Conservation (phyloP, 805 yeast genomes). For the Torulaspora indica region DNA sequence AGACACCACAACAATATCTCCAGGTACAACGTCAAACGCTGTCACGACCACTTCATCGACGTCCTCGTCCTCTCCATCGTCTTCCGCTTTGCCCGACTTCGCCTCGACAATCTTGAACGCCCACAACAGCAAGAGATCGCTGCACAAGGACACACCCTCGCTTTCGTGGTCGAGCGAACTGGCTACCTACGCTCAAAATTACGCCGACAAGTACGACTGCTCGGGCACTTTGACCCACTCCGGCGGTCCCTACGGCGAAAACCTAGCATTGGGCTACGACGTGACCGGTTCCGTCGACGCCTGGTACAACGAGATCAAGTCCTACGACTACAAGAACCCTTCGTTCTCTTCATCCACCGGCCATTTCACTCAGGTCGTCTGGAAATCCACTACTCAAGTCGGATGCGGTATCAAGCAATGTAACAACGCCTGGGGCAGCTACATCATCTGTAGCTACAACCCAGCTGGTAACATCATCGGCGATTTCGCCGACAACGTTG, state of each 20-base stretch:
- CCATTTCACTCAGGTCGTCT: constrained; percentile 80
- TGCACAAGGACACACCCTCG: constrained; percentile 39
- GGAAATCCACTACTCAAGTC: constrained; percentile 61
- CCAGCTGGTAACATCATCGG: constrained; percentile 71
- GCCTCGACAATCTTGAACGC: constrained; percentile 45
- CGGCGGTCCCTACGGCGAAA: constrained; percentile 73
- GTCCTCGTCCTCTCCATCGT: constrained; percentile 21
- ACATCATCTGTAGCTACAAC: constrained; percentile 69
- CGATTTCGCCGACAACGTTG: constrained; percentile 40
- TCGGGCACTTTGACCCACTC: constrained; percentile 58
- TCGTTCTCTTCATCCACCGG: constrained; percentile 51
- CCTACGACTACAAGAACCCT: constrained; percentile 51
- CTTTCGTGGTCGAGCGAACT: constrained; percentile 54
- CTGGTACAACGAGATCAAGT: constrained; percentile 67
- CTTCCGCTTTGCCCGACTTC: constrained; percentile 26
- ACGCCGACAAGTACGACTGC: constrained; percentile 54
- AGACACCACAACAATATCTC: constrained; percentile 6
- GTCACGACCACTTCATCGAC: constrained; percentile 11
- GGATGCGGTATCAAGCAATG: constrained; percentile 77
- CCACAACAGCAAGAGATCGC: constrained; percentile 60
- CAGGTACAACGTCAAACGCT: constrained; percentile 5
- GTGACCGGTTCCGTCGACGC: constrained; percentile 56
- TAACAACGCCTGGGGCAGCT: constrained; percentile 49
- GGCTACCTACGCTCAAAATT: constrained; percentile 51
- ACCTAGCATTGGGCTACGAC: constrained; percentile 69